Evolutionary conservation across 1,284 basidiomycete species (phyloP).

Genomic region (Puccinia hordei): DNA sequence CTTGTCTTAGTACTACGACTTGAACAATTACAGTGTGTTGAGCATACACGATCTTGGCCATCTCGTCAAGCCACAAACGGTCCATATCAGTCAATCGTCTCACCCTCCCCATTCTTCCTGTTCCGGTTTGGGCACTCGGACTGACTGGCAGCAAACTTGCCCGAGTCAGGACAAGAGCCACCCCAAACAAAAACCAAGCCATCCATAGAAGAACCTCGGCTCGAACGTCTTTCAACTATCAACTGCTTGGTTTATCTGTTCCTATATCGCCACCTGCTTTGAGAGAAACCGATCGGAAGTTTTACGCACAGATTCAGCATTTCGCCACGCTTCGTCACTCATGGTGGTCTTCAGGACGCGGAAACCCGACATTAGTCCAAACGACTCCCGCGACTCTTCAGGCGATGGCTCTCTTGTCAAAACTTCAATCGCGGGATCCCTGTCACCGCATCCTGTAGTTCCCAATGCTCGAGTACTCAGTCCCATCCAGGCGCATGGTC

Average conservation of each 20-base stretch:
- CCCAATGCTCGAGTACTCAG: not conserved
- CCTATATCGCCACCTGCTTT: not conserved
- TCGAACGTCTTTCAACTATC: not conserved
- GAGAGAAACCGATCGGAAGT: not conserved
- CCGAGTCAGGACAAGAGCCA: not conserved
- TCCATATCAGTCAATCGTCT: not conserved
- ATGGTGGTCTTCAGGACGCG: slow-evolving; percentile 17
- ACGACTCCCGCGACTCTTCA: not conserved
- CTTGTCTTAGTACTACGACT: too few relatives aligned
- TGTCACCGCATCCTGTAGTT: not conserved
- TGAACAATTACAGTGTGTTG: too few relatives aligned
- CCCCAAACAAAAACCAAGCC: too few relatives aligned
- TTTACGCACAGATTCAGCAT: not conserved
- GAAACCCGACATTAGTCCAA: not conserved
- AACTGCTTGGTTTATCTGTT: not conserved
- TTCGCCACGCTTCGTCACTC: not conserved
- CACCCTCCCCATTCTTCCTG: not conserved
- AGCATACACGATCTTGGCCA: too few relatives aligned
- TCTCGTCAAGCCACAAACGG: not conserved
- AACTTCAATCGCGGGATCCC: not conserved
- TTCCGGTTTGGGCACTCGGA: slow-evolving; percentile 8
- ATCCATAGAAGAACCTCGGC: not conserved
- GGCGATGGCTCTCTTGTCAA: not conserved
- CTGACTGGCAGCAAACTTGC: not conserved
- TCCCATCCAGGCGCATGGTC: slow-evolving; percentile 6